Evolutionary conservation across 441 rosid genomes (phyloP).

Genomic region (Euphorbia corollata): DNA sequence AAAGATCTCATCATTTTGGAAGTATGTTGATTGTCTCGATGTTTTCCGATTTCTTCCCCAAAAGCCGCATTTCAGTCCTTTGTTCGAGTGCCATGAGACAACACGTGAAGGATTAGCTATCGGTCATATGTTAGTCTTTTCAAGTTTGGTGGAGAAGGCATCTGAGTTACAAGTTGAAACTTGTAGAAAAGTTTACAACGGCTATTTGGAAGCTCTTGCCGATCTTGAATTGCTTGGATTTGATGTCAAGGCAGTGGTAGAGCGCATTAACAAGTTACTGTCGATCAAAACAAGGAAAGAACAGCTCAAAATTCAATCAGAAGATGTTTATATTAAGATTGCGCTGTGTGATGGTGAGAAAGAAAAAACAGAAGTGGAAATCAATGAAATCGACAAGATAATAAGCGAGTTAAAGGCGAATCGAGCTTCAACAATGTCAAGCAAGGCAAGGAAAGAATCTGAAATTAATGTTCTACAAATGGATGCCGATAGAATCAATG

Average conservation of each 20-base stretch:
- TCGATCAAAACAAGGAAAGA: neutral
- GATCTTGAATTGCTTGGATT: constrained; percentile 16
- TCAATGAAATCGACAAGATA: neutral
- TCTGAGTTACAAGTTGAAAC: constrained; percentile 11
- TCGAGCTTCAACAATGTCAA: neutral
- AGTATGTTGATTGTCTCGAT: constrained; percentile 10
- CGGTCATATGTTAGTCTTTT: constrained; percentile 11
- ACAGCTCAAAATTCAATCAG: constrained; percentile 3
- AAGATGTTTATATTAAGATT: neutral
- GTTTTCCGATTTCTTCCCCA: constrained; percentile 7
- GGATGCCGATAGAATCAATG: neutral
- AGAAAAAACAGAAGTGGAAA: constrained; percentile 3
- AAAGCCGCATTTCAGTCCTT: constrained; percentile 14
- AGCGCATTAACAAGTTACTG: neutral
- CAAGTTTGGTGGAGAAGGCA: constrained; percentile 5
- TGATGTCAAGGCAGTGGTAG: constrained; percentile 4
- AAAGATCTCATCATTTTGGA: constrained; percentile 8
- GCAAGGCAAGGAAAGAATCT: neutral
- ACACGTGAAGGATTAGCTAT: constrained; percentile 15
- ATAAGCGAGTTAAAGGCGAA: neutral
- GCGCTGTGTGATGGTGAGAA: neutral
- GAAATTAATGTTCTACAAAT: neutral
- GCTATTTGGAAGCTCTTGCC: constrained; percentile 13
- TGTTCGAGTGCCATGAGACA: neutral
- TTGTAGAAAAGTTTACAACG: neutral